These are phyloP conservation scores for Gymnopilus dilepis DNA, from an alignment of 768 basidiomycete genomes.

Conservation along the genomic window DNA sequence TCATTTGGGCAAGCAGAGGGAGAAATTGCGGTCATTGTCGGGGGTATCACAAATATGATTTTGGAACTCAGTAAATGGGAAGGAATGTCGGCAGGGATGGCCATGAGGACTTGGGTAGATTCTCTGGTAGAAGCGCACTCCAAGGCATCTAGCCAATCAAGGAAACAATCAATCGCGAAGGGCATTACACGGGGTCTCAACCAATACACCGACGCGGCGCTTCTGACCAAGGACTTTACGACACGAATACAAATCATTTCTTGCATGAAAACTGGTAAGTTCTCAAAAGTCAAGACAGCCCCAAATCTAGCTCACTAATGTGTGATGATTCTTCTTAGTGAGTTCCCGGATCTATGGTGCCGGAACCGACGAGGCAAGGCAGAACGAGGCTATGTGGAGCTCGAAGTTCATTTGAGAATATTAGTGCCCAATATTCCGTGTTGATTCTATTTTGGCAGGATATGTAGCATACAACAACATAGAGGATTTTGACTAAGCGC, in stretches of 20 bases:
- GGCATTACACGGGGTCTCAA: conserved; percentile 58
- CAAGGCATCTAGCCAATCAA: conserved; percentile 34
- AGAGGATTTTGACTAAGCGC: conserved; percentile 8
- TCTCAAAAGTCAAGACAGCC: neutral
- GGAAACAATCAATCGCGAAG: conserved; percentile 48
- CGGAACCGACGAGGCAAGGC: conserved; percentile 54
- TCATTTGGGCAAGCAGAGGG: conserved; percentile 49
- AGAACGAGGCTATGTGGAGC: conserved; percentile 57
- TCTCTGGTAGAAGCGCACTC: conserved; percentile 47
- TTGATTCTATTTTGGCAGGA: conserved; percentile 12
- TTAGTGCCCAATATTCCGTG: neutral
- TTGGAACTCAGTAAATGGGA: conserved; percentile 62
- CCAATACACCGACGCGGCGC: conserved; percentile 51
- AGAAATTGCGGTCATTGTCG: conserved; percentile 55
- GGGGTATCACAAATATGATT: conserved; percentile 59
- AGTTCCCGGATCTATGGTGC: conserved; percentile 51
- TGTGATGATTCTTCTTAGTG: conserved; percentile 39
- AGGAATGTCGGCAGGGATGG: conserved; percentile 59
- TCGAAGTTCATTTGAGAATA: conserved; percentile 50
- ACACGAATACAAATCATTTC: conserved; percentile 60
- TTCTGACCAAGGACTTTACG: conserved; percentile 60
- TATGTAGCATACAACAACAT: conserved; percentile 11
- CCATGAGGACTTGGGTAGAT: conserved; percentile 61
- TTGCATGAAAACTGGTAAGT: conserved; percentile 54
- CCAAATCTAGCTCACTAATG: conserved; percentile 10